Evolutionary conservation across 2,329 filamentous ascomycete genomes (phyloP), one percentile per base, ranked within the genome.

Genomic region (Fusarium sp.): DNA sequence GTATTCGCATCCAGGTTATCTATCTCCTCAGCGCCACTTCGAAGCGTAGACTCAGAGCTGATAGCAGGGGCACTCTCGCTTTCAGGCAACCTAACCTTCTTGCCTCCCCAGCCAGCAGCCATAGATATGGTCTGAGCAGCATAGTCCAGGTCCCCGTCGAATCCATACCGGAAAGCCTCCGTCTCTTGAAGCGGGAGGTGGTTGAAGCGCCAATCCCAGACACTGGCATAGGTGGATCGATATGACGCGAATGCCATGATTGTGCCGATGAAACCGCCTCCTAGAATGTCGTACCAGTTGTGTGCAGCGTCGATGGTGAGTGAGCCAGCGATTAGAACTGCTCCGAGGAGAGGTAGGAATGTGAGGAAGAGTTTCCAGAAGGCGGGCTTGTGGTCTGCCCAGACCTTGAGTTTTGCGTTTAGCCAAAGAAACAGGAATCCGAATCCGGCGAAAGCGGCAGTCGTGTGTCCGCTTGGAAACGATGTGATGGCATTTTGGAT

Each of bases 341-440:
- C 90, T 4, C 85, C 88, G 0, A 93, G 84, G 4, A 93, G 80
- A 0, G 92, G 92, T 1, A 87, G 79, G 71, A 90, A 88, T 6
- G 89, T 83, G 15, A 86, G 84, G 8, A 88, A 83, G 8, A 93
- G 82, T 80, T 92, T 93, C 91, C 91, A 93, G 81, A 92, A 87
- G 1, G 88, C 85, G 0, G 91, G 88, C 66, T 91, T 90, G 78
- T 92, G 89, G 79, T 92, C 90, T 26, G 87, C 85, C 83, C 89
- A 93, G 57, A 93, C 87, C 82, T 93, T 93, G 44, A 94, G 83
- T 82, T 94, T 93, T 39, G 90, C 91, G 77, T 93, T 93, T 32
- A 93, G 84, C 83, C 92, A 94, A 17, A 93, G 83, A 73, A 87
- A 91, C 13, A 93, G 82, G 78, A 89, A 93, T 13, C 90, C 85